phyloP scores from a whole-genome alignment of 768 basidiomycete species.

The Lactarius hengduanensis region DNA sequence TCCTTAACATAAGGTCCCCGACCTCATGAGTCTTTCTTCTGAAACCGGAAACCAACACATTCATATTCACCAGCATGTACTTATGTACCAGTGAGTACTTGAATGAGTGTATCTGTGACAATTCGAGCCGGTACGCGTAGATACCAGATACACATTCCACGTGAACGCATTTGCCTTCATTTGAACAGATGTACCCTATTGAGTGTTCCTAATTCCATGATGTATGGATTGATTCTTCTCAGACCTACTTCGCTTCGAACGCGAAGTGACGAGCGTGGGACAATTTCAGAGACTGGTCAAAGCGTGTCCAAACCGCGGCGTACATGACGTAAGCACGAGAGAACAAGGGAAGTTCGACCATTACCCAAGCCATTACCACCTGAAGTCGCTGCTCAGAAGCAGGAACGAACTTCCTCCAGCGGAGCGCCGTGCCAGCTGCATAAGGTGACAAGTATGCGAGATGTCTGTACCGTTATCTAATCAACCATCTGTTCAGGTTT shows the following conservation, averaged over 20 bases:
- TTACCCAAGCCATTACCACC: no score
- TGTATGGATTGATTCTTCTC: background rate
- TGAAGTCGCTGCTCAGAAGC: no score
- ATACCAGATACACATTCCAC: no score
- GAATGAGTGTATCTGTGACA: background rate
- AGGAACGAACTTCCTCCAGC: no score
- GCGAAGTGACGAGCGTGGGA: background rate
- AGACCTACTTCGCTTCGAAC: background rate
- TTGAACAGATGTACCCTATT: background rate
- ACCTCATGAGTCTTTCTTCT: background rate
- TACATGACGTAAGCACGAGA: background rate
- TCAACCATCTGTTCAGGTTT: background rate
- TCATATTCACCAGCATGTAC: conserved; percentile 8
- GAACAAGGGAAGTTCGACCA: no score
- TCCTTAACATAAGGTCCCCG: background rate
- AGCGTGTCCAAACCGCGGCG: no score
- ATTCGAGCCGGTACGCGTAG: background rate
- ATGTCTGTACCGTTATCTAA: background rate
- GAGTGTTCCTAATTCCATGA: background rate
- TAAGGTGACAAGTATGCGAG: no score
- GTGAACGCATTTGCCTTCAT: background rate
- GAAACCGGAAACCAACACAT: conserved; percentile 6
- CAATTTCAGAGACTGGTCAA: background rate
- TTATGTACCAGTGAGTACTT: conserved; percentile 10
- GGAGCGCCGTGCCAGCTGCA: no score